Conservation (phyloP, 2,329 filamentous ascomycete genomes). For the Xylaria sp. region DNA sequence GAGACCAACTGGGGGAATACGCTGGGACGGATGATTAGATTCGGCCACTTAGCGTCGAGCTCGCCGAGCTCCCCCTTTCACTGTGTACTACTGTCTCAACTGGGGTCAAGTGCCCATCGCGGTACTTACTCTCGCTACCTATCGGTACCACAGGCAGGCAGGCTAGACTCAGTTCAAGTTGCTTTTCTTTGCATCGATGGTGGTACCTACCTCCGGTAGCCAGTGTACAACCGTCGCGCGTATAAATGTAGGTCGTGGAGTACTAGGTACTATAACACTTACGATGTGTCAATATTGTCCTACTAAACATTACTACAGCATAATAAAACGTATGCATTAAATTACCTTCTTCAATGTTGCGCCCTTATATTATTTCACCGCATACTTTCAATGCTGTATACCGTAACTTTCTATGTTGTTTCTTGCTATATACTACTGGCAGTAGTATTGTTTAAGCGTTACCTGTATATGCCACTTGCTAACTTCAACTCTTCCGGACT, state of each 20-base stretch:
- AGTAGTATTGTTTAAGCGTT: background rate
- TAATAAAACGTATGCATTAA: background rate
- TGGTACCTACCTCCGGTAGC: background rate
- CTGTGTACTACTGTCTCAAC: conserved; percentile 11
- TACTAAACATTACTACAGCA: no score
- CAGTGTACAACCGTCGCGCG: no score
- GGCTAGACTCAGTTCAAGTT: background rate
- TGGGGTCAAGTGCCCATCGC: conserved; percentile 13
- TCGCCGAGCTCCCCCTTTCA: conserved; percentile 24
- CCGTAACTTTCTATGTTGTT: background rate
- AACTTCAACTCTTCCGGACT: background rate
- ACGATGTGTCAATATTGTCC: no score
- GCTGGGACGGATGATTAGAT: conserved; percentile 39
- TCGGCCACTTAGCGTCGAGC: conserved; percentile 38
- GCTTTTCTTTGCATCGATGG: background rate
- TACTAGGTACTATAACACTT: no score
- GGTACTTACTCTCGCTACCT: conserved; percentile 6
- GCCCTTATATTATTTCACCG: background rate
- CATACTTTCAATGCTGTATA: background rate
- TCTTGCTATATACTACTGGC: background rate
- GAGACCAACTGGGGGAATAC: conserved; percentile 29
- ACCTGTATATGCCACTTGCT: background rate
- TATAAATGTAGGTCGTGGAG: no score
- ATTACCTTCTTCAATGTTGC: background rate
- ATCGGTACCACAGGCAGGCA: background rate